Evolutionary conservation across 768 basidiomycete species (phyloP), one percentile per base, ranked within the genome.

Genomic region (Kwoniella europaea): DNA sequence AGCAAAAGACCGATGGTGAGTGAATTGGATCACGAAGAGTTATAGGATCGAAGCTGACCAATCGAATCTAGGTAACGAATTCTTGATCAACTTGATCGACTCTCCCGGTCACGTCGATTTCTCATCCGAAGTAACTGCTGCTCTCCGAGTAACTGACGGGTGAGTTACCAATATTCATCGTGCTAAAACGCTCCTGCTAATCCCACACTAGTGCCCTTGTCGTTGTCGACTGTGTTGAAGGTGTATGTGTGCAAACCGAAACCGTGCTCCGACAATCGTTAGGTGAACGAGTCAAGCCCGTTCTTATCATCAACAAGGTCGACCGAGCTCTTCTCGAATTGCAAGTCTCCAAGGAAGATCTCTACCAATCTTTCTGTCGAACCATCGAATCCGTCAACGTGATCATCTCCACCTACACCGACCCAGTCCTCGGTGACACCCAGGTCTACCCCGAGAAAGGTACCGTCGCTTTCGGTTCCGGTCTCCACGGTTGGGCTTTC

Each of bases 61-160:
- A 18, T 18, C 9, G 13, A n/a, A 24, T 29, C 67, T 44, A 86
- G 94, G 94, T 75, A 88, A 89, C 83, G 93, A 98, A 85, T 99
- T 99, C 89, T 89, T 99, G 88, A 98, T 99, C 88, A 99, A 99
- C 87, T 86, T 99, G 87, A 98, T 99, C 87, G 97, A 99, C 85
- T 98, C 95, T 9, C 97, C 97, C 65, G 97, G 97, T 80, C 97
- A 99, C 89, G 97, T 99, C 85, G 97, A 99, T 85, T 99, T 99
- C 88, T 99, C 97, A 43, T 98, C 97, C 63, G 97, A 99, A 86
- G 97, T 99, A 80, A 99, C 97, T 2, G 97, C 97, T 72, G 97
- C 97, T 75, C 93, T 99, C 83, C 97, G 97, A 87, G 97, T 99
- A 82, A 99, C 97, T 74, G 97, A 99, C 76, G 97, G 82, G 81